Evolutionary conservation across 441 rosid genomes (phyloP).

Genomic region (Geranium incanum): DNA sequence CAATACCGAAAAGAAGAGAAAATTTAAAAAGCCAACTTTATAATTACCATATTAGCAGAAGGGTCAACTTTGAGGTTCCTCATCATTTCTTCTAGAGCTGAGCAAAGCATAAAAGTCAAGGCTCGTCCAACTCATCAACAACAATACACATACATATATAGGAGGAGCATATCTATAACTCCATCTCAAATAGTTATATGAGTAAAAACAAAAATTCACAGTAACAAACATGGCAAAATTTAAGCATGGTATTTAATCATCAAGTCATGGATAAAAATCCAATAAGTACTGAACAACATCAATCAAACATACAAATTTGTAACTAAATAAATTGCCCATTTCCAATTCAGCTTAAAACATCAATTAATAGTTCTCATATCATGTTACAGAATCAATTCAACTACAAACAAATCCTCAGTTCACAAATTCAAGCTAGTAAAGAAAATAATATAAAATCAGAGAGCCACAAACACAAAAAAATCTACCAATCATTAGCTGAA

Average conservation of each 20-base stretch:
- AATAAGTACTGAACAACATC: not conserved
- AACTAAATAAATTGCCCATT: not conserved
- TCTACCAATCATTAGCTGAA: not conserved
- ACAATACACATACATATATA: not conserved
- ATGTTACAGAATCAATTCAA: too few relatives aligned
- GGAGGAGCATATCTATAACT: not conserved
- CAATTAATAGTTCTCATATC: too few relatives aligned
- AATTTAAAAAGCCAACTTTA: not conserved
- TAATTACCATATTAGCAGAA: slow-evolving; percentile 27
- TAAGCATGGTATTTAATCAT: not conserved
- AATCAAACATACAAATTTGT: not conserved
- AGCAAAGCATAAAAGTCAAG: slow-evolving; percentile 8
- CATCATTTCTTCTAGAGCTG: slow-evolving; percentile 39
- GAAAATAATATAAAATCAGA: not conserved
- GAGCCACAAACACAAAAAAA: not conserved
- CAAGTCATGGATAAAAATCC: not conserved
- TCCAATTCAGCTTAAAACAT: not conserved
- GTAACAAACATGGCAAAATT: not conserved
- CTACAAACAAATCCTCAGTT: not conserved
- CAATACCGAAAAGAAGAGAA: not conserved
- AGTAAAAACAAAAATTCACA: not conserved
- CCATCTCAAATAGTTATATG: not conserved
- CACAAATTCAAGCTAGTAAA: not conserved
- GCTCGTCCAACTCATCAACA: not conserved
- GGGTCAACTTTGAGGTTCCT: slow-evolving; percentile 33